phyloP scores from a whole-genome alignment of 345 rosid species.

The Eucalyptus pauciflora region DNA sequence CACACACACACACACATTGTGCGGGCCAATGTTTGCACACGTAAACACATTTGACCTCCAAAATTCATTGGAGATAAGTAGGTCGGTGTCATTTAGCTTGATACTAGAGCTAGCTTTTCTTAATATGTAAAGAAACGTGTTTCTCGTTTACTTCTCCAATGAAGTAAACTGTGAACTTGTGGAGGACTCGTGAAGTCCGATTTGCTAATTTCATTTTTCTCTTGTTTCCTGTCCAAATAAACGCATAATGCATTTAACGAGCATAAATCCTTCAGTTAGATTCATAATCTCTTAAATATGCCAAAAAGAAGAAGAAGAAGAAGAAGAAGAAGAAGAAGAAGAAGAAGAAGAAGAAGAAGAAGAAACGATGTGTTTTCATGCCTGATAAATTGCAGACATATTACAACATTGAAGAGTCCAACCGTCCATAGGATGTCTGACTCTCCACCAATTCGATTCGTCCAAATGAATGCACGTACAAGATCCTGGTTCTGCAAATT shows the following conservation, averaged over 20 bases:
- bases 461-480: neutral
- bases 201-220: neutral
- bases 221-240: neutral
- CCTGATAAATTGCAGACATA: neutral
- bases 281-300: neutral
- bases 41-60: neutral
- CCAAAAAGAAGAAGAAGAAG: neutral
- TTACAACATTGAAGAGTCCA: neutral
- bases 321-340: no score
- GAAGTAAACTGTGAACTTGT: neutral
- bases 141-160: neutral
- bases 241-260: neutral
- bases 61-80: neutral
- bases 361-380: neutral
- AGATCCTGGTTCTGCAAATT: neutral
- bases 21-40: neutral
- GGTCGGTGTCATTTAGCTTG: neutral
- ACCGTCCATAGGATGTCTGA: neutral
- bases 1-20: neutral
- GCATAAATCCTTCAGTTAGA: neutral
- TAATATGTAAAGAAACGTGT: neutral
- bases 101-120: neutral
- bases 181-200: neutral
- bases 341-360: no score
- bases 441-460: neutral